Conservation (phyloP, 371 early-diverging fungal genomes). For the Cokeromyces recurvatus region DNA sequence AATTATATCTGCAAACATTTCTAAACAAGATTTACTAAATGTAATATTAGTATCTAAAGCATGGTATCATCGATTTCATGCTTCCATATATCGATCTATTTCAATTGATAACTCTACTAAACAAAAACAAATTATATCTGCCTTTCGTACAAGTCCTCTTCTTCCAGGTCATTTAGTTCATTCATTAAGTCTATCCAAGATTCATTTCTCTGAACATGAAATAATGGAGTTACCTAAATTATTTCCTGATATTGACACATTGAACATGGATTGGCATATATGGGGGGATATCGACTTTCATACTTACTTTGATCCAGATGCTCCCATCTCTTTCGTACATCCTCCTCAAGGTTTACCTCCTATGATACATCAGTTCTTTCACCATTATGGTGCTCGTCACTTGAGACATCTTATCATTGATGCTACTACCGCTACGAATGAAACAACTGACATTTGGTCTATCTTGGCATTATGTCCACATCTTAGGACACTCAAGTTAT, state of each 20-base stretch:
- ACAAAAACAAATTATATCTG: too few relatives aligned
- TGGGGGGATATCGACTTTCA: not conserved
- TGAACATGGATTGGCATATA: constrained; percentile 8
- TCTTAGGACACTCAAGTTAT: constrained; percentile 2
- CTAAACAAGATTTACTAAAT: too few relatives aligned
- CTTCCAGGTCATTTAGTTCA: not conserved
- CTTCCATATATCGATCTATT: too few relatives aligned
- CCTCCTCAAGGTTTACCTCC: constrained; percentile 11
- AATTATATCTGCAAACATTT: not conserved
- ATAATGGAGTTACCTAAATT: not conserved
- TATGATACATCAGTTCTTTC: constrained; percentile 1
- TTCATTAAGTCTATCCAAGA: too few relatives aligned
- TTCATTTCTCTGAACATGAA: not conserved
- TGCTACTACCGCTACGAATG: not conserved
- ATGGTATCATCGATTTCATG: too few relatives aligned
- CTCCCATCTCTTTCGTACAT: constrained; percentile 5
- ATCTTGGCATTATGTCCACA: constrained; percentile 6
- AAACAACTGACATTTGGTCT: constrained; percentile 6
- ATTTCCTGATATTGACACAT: constrained; percentile 7
- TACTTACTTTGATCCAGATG: constrained; percentile 1
- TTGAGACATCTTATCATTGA: not conserved
- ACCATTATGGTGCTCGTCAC: constrained; percentile 1
- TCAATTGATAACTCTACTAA: too few relatives aligned
- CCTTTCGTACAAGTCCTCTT: too few relatives aligned
- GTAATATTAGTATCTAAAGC: too few relatives aligned